Conservation (phyloP, 371 early-diverging fungal species). For the Antonospora locustae region DNA sequence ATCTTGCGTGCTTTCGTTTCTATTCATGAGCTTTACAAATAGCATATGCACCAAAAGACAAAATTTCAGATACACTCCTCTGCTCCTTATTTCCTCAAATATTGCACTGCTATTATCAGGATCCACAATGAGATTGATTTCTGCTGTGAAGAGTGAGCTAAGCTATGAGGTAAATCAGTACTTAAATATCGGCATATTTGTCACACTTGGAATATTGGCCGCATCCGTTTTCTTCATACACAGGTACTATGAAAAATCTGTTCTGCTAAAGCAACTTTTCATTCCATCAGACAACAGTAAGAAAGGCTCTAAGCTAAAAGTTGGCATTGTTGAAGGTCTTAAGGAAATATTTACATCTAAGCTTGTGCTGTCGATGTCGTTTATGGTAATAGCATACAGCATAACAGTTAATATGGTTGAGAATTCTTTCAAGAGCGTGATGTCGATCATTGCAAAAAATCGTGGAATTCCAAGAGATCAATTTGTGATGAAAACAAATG, state of each 20-base stretch:
- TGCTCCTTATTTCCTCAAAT: slow-evolving; percentile 52
- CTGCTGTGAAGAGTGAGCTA: slow-evolving; percentile 16
- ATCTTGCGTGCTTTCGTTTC: slow-evolving; percentile 49
- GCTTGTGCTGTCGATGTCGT: slow-evolving; percentile 47
- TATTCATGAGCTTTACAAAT: slow-evolving; percentile 53
- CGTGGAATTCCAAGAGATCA: slow-evolving; percentile 21
- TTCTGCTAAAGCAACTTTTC: slow-evolving; percentile 40
- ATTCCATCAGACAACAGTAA: slow-evolving; percentile 14
- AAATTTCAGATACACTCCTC: slow-evolving; percentile 52
- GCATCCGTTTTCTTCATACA: slow-evolving; percentile 32
- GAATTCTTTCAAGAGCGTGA: slow-evolving; percentile 41
- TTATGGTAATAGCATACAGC: slow-evolving; percentile 51
- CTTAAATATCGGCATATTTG: slow-evolving; percentile 29
- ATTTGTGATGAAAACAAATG: slow-evolving; percentile 32
- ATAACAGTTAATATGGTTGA: slow-evolving; percentile 51
- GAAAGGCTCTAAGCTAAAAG: slow-evolving; percentile 43
- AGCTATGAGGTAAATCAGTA: slow-evolving; percentile 19
- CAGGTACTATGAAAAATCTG: slow-evolving; percentile 35
- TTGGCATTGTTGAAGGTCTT: slow-evolving; percentile 46
- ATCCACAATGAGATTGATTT: slow-evolving; percentile 20
- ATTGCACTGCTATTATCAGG: slow-evolving; percentile 47
- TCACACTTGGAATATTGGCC: slow-evolving; percentile 26
- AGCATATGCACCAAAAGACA: slow-evolving; percentile 52
- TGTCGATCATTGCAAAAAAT: slow-evolving; percentile 28
- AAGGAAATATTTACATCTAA: slow-evolving; percentile 44